phyloP scores from a whole-genome alignment of 345 rosid species.

The Carallia brachiata region DNA sequence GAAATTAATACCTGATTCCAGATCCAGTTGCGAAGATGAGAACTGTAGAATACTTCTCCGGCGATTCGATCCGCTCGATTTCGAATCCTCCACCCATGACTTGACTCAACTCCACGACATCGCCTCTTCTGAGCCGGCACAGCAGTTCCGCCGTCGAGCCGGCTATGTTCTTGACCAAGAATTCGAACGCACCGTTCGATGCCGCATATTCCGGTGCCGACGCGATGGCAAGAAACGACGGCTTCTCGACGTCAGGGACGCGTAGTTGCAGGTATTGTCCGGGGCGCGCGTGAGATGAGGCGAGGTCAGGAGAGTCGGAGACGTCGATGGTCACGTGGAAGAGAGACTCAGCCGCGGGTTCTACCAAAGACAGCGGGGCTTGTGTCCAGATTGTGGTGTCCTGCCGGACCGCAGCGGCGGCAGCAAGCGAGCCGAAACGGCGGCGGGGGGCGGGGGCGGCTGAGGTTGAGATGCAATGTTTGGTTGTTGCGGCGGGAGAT shows the following conservation, averaged over 20 bases:
- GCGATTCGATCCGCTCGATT: constrained; percentile 63
- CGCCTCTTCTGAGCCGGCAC: constrained; percentile 75
- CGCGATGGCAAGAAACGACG: constrained; percentile 80
- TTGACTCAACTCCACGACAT: constrained; percentile 73
- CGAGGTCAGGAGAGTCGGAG: constrained; percentile 73
- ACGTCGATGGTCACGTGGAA: constrained; percentile 80
- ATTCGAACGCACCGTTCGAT: constrained; percentile 64
- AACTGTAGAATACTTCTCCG: constrained; percentile 56
- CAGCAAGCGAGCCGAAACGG: constrained; percentile 39
- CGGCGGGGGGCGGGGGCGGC: constrained; percentile 40
- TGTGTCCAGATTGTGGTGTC: constrained; percentile 75
- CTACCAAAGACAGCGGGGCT: constrained; percentile 57
- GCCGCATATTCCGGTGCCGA: constrained; percentile 71
- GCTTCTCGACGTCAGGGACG: constrained; percentile 57
- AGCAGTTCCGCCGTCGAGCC: constrained; percentile 92
- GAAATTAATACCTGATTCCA: constrained; percentile 64
- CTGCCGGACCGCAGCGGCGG: constrained; percentile 65
- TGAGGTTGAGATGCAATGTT: constrained; percentile 22
- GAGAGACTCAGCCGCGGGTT: constrained; percentile 74
- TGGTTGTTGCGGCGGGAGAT: constrained; percentile 25
- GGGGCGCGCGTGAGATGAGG: constrained; percentile 50
- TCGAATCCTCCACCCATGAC: constrained; percentile 81
- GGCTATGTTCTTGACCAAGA: constrained; percentile 75
- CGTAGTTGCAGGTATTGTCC: constrained; percentile 97
- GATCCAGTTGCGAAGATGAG: constrained; percentile 95